Evolutionary conservation across 176 grass and related monocot species (phyloP).

Genomic region (Luzula sylvatica): DNA sequence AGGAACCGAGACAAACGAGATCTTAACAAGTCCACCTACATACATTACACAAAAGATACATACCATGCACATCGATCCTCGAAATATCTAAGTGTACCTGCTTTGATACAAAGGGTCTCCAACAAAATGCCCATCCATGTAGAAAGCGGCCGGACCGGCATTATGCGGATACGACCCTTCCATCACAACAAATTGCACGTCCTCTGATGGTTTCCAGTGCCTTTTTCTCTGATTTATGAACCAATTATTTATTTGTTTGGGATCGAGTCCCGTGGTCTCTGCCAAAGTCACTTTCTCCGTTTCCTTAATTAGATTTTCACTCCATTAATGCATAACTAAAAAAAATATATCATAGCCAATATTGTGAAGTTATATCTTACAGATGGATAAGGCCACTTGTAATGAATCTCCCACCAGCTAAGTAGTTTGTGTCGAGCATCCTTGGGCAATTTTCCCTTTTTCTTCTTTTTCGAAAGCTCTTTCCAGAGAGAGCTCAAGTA

Average conservation of each 20-base stretch:
- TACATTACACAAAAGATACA: no score
- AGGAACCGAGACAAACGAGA: no score
- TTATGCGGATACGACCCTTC: constrained; percentile 19
- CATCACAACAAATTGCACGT: constrained; percentile 35
- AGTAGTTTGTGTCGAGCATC: constrained; percentile 76
- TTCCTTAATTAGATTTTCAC: constrained; percentile 34
- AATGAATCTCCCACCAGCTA: constrained; percentile 81
- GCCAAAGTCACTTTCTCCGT: constrained; percentile 55
- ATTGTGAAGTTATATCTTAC: constrained; percentile 13
- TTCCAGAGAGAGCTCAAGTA: constrained; percentile 68
- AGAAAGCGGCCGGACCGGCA: constrained; percentile 23
- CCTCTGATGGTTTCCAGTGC: constrained; percentile 67
- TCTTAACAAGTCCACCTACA: no score
- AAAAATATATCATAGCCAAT: no score
- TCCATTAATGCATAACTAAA: background rate
- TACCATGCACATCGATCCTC: no score
- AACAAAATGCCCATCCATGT: constrained; percentile 47
- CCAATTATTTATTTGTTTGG: constrained; percentile 90
- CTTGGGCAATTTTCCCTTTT: constrained; percentile 80
- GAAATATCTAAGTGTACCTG: no score
- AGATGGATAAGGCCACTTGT: constrained; percentile 84
- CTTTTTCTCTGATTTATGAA: constrained; percentile 95
- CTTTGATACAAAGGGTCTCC: constrained; percentile 23
- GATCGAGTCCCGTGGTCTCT: constrained; percentile 65
- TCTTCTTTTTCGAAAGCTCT: constrained; percentile 86